Evolutionary conservation across 306 rosid genomes (phyloP).

Genomic region (Vigna nakashimae): DNA sequence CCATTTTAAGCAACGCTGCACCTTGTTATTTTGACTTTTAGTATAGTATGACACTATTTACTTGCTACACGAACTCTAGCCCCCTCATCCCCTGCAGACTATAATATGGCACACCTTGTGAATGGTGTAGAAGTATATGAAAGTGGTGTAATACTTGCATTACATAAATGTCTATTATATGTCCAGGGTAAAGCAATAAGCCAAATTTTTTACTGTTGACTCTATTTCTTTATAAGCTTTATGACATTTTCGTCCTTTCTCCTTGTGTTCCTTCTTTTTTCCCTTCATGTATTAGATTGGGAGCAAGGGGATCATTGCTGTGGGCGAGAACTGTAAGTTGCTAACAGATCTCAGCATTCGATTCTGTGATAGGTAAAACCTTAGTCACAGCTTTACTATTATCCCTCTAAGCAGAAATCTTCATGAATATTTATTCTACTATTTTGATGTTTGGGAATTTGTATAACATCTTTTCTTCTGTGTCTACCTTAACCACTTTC

Average conservation of each 20-base stretch:
- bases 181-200: conserved; percentile 4
- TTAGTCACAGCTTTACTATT: conserved; percentile 26
- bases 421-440: conserved; percentile 16
- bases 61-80: conserved; percentile 5
- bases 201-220: background rate
- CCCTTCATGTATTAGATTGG: conserved; percentile 62
- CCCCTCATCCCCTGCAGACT: background rate
- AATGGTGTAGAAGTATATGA: background rate
- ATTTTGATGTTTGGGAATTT: background rate
- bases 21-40: background rate
- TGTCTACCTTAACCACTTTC: conserved; percentile 1
- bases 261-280: conserved; percentile 10
- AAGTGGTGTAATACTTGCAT: background rate
- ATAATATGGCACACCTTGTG: background rate
- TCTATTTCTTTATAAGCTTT: conserved; percentile 2
- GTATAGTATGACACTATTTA: background rate
- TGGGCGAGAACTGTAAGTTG: conserved; percentile 79
- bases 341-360: conserved; percentile 88
- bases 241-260: conserved; percentile 7
- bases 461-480: conserved; percentile 11
- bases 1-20: background rate
- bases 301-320: conserved; percentile 75
- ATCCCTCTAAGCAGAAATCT: conserved; percentile 28
- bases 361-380: conserved; percentile 87
- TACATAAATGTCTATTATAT: background rate